These are phyloP conservation scores for Citrullus amarus DNA, from an alignment of 306 rosid species.

Conservation along the genomic window DNA sequence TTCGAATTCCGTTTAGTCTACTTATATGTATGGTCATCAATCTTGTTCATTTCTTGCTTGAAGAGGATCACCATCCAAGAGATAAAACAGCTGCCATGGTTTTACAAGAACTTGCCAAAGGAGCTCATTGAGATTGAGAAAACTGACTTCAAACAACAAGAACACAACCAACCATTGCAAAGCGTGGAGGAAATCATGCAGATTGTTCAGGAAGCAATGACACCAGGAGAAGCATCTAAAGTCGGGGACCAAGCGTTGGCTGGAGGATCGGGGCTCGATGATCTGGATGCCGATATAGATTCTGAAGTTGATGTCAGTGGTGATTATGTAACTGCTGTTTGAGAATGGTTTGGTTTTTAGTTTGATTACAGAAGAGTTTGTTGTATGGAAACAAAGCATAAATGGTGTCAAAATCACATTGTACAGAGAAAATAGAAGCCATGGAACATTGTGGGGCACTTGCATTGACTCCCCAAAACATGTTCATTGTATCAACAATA, in stretches of 20 bases:
- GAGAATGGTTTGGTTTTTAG: background rate
- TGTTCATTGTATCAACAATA: background rate
- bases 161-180: conserved; percentile 32
- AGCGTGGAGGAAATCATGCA: conserved; percentile 55
- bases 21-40: background rate
- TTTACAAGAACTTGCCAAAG: conserved; percentile 50
- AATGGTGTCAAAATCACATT: background rate
- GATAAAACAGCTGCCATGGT: conserved; percentile 83
- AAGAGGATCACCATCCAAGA: conserved; percentile 70
- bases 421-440: background rate
- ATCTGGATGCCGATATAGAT: conserved; percentile 37
- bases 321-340: conserved; percentile 13
- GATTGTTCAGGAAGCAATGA: conserved; percentile 55
- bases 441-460: background rate
- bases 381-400: background rate
- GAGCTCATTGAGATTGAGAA: conserved; percentile 53
- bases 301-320: conserved; percentile 36
- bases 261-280: conserved; percentile 25
- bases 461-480: background rate
- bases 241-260: conserved; percentile 23
- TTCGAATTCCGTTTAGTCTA: background rate
- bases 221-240: conserved; percentile 37
- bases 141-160: conserved; percentile 15
- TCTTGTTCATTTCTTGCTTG: background rate
- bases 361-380: background rate